Base-by-base conservation (phyloP, 2,329 filamentous ascomycete genomes). In the Chalaropsis thielavioides region DNA sequence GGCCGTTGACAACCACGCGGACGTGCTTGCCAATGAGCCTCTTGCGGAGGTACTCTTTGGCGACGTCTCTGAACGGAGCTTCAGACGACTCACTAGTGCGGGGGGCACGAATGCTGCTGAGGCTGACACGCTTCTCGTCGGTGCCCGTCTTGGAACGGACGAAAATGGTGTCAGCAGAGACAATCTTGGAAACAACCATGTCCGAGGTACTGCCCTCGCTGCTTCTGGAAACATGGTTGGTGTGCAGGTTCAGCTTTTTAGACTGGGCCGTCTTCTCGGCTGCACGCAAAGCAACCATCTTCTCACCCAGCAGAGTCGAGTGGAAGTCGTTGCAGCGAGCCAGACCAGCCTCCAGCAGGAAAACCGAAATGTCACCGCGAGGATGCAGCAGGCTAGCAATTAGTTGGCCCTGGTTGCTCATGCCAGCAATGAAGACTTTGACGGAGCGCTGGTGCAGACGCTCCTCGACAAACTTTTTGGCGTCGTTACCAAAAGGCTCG, bases 11-110 rank as follows among this genome's bases (percentile, higher is more conserved):
- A 64, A 83, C 87, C 65, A 96, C 84, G 74, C 88, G 89, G 69
- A 97, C 90, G 69, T 96, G 90, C 80, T 99, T 99, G 68, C 92
- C 94, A 72, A 99, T 99, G 40, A 96, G 76, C 74, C 87, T 90
- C 80, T 96, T 96, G 64, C 94, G 86, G 69, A 97, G 75, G 73
- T 92, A 97, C 74, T 99, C 94, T 79, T 99, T 99, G 40, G 94
- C 92, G 73, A 96, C 92, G 13, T 94, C 88, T 69, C 85, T 83
- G 79, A 92, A 99, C 0, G 91, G 90, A 49, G 89, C 83, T 75
- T 97, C 92, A 66, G 90, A 87, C 22, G 89, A 83, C 74, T 97
- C 92, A 60, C 85, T 87, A 2, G 88, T 83, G 72, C 95, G 92
- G n/a, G 94, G 94, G 66, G 94, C 92, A 68, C 94, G 87, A 67